phyloP scores from a whole-genome alignment of 2,329 filamentous ascomycete genomes.

The Epichloe hybrida region DNA sequence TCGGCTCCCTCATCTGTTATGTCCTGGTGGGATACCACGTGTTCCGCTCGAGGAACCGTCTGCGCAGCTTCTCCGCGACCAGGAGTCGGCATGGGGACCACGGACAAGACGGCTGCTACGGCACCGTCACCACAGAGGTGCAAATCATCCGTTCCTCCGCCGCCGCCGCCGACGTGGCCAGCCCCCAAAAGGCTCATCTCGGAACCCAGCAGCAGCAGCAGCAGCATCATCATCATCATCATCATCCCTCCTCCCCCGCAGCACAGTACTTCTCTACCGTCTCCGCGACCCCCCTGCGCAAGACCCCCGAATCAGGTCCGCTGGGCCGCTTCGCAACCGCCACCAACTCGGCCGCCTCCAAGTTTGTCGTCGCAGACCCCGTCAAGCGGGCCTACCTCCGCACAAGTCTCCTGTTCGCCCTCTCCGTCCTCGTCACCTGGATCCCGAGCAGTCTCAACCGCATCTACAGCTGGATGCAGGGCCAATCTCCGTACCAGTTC shows the following conservation, averaged over 20 bases:
- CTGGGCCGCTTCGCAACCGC: slow-evolving; percentile 8
- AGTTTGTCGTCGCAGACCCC: slow-evolving; percentile 32
- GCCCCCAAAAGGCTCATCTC: slow-evolving; percentile 11
- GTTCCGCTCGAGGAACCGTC: slow-evolving; percentile 41
- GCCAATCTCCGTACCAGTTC: slow-evolving; percentile 44
- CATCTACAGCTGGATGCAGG: slow-evolving; percentile 50
- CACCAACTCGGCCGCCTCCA: slow-evolving; percentile 19
- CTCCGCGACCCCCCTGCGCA: slow-evolving; percentile 6
- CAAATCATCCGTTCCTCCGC: slow-evolving; percentile 25
- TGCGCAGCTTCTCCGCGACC: slow-evolving; percentile 36
- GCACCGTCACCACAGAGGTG: slow-evolving; percentile 40
- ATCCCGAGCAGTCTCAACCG: slow-evolving; percentile 60
- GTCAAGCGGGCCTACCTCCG: slow-evolving; percentile 48
- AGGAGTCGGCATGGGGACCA: slow-evolving; percentile 16
- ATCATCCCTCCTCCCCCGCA: slow-evolving; percentile 11
- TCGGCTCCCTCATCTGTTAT: slow-evolving; percentile 41
- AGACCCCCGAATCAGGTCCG: background rate
- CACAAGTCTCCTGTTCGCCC: slow-evolving; percentile 46
- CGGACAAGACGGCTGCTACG: slow-evolving; percentile 25
- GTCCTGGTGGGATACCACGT: slow-evolving; percentile 45
- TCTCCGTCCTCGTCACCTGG: slow-evolving; percentile 49
- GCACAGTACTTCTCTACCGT: slow-evolving; percentile 22
- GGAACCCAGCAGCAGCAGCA: slow-evolving; percentile 7
- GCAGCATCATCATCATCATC: slow-evolving; percentile 4
- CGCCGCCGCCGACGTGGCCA: slow-evolving; percentile 7